Conservation (phyloP, 495 filamentous ascomycete genomes). For the Hypoxylon crocopeplum region DNA sequence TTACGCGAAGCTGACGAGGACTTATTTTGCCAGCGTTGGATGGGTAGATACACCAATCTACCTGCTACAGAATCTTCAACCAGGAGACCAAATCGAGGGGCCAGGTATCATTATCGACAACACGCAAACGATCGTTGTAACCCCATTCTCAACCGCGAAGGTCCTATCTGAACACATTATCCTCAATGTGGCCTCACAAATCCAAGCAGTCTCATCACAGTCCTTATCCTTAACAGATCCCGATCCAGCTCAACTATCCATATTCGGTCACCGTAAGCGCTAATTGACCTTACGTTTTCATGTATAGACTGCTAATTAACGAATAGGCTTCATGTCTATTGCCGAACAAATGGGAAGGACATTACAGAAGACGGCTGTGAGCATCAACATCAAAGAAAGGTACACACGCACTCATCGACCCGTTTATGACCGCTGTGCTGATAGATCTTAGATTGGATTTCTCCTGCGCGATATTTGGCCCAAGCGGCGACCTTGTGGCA, state of each 20-base stretch:
- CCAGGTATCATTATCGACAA: constrained; percentile 39
- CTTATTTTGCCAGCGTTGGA: constrained; percentile 28
- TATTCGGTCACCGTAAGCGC: constrained; percentile 35
- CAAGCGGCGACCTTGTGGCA: constrained; percentile 50
- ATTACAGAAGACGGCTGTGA: constrained; percentile 50
- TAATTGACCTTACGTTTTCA: neutral
- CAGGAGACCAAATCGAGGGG: constrained; percentile 25
- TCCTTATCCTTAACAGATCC: constrained; percentile 19
- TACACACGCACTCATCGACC: neutral
- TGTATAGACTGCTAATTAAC: neutral
- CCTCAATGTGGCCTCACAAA: constrained; percentile 15
- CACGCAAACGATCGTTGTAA: constrained; percentile 38
- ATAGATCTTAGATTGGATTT: constrained; percentile 45
- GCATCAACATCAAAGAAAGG: constrained; percentile 53
- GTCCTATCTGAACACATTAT: constrained; percentile 34
- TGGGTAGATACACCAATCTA: constrained; percentile 31
- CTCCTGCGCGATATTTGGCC: constrained; percentile 51
- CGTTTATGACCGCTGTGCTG: neutral
- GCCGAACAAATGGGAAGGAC: constrained; percentile 56
- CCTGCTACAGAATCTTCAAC: constrained; percentile 18
- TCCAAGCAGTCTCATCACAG: neutral
- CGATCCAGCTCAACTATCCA: constrained; percentile 39
- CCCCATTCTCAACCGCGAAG: constrained; percentile 29
- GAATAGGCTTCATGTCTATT: constrained; percentile 46
- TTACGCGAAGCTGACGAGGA: constrained; percentile 7